phyloP scores from a whole-genome alignment of 2,329 filamentous ascomycete species.

The Phialophora verrucosa region DNA sequence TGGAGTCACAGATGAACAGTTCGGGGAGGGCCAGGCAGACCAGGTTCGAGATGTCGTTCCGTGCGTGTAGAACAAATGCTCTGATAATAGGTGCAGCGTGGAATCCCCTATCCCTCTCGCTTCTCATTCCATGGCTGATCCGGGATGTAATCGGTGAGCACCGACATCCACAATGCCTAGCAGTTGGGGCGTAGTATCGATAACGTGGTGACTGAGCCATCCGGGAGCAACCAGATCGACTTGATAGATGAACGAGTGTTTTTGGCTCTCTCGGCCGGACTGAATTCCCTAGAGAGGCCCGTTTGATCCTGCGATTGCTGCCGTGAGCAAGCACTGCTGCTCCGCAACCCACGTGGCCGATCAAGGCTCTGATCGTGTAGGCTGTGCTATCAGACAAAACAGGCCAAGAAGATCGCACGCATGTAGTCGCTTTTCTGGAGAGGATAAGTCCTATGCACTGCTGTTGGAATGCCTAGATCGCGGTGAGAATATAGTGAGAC shows the following conservation, averaged over 20 bases:
- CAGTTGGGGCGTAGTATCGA: background rate
- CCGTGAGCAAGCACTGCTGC: background rate
- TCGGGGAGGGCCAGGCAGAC: background rate
- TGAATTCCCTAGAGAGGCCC: background rate
- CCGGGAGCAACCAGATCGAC: background rate
- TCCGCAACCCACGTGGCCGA: background rate
- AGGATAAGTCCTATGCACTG: background rate
- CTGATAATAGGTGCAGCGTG: background rate
- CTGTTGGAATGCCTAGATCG: background rate
- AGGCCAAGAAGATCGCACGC: background rate
- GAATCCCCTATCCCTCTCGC: background rate
- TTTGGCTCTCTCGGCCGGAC: background rate
- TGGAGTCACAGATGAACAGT: background rate
- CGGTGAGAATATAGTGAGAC: background rate
- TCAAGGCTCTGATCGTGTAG: background rate
- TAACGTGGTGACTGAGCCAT: background rate
- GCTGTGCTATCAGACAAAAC: background rate
- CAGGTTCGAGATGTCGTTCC: background rate
- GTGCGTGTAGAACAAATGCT: background rate
- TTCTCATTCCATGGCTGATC: background rate
- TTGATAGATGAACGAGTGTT: background rate
- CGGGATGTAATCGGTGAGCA: background rate
- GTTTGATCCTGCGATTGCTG: background rate
- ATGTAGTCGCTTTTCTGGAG: background rate
- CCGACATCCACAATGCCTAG: background rate